These are phyloP conservation scores for Lipomyces spencermartinsiae DNA, from an alignment of 805 yeast genomes.

Conservation along the genomic window DNA sequence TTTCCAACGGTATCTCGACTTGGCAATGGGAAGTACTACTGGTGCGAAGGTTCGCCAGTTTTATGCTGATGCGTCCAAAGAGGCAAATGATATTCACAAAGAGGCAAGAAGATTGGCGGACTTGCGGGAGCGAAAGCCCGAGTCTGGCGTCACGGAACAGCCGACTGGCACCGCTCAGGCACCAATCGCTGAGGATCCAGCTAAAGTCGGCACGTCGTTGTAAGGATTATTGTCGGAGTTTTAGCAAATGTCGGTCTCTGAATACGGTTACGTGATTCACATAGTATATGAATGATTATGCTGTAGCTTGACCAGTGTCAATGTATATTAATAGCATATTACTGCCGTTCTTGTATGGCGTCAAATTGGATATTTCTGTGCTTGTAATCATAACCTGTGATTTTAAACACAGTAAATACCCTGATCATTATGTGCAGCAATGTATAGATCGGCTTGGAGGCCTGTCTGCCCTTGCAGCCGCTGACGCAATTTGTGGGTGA, in stretches of 20 bases:
- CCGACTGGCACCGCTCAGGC: not conserved
- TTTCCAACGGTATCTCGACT: slow-evolving; percentile 43
- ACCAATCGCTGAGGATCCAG: not conserved
- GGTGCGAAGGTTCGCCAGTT: slow-evolving; percentile 69
- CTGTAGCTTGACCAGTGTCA: not conserved
- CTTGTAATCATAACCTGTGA: no score
- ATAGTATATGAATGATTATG: not conserved
- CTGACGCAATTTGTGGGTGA: no score
- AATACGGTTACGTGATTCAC: not conserved
- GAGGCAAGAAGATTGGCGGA: slow-evolving; percentile 77
- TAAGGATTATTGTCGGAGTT: not conserved
- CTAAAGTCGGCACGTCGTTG: not conserved
- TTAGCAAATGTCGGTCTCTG: not conserved
- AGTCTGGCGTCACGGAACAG: slow-evolving; percentile 6
- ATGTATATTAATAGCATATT: not conserved
- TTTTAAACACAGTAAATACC: no score
- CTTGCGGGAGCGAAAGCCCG: slow-evolving; percentile 52
- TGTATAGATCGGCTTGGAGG: no score
- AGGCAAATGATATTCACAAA: slow-evolving; percentile 68
- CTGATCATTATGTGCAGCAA: no score
- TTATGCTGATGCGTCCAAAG: slow-evolving; percentile 61
- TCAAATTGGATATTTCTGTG: not conserved
- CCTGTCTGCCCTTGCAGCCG: no score
- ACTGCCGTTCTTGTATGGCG: not conserved
- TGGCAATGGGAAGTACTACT: slow-evolving; percentile 48